Evolutionary conservation across 2,329 filamentous ascomycete species (phyloP).

Genomic region (Exophiala viscosa): DNA sequence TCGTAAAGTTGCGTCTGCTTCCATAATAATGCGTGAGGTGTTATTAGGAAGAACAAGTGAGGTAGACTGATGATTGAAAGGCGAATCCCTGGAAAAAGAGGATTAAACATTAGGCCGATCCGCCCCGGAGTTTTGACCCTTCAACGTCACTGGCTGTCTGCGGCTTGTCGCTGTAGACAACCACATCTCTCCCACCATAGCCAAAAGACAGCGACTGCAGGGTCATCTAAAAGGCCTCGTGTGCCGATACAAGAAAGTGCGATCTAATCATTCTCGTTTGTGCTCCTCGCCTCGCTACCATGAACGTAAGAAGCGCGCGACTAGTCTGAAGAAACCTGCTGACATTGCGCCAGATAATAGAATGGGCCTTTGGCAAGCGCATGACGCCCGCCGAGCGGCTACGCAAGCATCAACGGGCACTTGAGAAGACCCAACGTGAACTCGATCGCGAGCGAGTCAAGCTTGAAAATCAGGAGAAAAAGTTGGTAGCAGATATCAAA

Average conservation of each 20-base stretch:
- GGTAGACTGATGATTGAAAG: neutral
- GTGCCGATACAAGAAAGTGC: neutral
- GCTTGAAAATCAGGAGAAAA: constrained; percentile 98
- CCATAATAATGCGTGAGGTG: constrained; percentile 5
- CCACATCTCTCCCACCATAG: no score
- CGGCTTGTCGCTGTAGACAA: neutral
- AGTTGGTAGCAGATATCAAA: constrained; percentile 91
- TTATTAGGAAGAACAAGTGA: neutral
- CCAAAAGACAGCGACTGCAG: no score
- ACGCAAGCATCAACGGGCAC: constrained; percentile 78
- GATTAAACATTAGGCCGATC: neutral
- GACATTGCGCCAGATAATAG: constrained; percentile 66
- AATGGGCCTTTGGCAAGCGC: constrained; percentile 99
- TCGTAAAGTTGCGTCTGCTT: neutral
- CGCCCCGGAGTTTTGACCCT: neutral
- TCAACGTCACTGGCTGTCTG: neutral
- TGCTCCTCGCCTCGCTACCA: constrained; percentile 15
- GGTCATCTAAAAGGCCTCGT: no score
- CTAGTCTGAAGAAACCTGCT: neutral
- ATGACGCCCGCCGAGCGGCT: constrained; percentile 78
- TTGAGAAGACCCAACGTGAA: constrained; percentile 96
- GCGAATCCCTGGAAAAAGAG: neutral
- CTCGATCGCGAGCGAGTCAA: constrained; percentile 92
- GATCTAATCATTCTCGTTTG: neutral
- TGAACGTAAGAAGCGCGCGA: constrained; percentile 38